Conservation (phyloP, 164 flowering plant species). For the Warburgia ugandensis region DNA sequence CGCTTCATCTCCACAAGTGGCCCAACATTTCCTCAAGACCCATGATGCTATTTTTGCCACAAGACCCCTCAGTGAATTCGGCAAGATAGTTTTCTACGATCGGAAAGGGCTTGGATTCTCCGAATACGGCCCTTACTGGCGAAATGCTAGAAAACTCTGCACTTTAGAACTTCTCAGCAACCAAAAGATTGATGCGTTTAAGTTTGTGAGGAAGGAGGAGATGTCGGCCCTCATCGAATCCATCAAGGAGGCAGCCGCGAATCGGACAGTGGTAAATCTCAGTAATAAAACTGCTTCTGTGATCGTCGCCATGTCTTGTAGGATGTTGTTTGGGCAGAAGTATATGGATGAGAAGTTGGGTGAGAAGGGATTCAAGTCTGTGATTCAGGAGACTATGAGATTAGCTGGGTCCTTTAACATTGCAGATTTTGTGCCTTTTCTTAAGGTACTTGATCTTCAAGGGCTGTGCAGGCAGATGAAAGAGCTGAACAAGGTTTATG, state of each 20-base stretch:
- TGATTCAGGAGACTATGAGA: constrained; percentile 33
- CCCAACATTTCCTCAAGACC: too few species aligned
- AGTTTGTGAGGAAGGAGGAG: constrained; percentile 25
- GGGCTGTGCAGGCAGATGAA: constrained; percentile 5
- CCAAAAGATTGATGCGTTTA: constrained; percentile 19
- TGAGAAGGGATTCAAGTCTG: constrained; percentile 33
- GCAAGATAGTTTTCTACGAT: too few species aligned
- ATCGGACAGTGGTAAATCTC: constrained; percentile 11
- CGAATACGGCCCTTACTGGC: too few species aligned
- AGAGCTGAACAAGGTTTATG: not conserved
- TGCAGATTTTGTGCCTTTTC: constrained; percentile 28
- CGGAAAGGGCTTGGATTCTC: too few species aligned
- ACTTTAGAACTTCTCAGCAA: too few species aligned
- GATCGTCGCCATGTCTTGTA: constrained; percentile 20
- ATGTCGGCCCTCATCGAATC: constrained; percentile 12
- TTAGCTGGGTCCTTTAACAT: constrained; percentile 25
- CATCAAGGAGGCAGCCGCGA: constrained; percentile 13
- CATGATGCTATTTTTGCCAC: too few species aligned
- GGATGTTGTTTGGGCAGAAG: constrained; percentile 49
- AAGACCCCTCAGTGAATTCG: too few species aligned
- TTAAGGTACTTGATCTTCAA: constrained; percentile 4
- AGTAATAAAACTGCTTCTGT: constrained; percentile 17
- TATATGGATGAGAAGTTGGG: constrained; percentile 26
- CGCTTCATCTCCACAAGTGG: too few species aligned
- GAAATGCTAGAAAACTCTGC: too few species aligned